Conservation (phyloP, 2,329 filamentous ascomycete species). For the Aphanoascus verrucosus region DNA sequence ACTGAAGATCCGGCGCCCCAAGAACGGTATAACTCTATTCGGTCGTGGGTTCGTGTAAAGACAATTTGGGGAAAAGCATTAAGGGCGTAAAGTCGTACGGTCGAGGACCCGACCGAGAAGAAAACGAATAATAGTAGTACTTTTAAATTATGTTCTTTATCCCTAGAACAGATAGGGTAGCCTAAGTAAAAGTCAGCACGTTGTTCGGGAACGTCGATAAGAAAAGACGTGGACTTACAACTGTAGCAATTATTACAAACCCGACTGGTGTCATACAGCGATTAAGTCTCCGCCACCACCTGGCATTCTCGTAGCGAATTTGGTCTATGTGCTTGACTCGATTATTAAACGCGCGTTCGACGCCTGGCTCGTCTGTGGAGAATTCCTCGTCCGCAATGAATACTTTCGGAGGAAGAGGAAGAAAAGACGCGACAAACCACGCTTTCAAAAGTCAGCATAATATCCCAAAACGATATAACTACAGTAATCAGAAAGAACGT, state of each 20-base stretch:
- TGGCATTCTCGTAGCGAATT: constrained; percentile 47
- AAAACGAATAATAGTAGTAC: constrained; percentile 3
- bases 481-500: constrained; percentile 25
- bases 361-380: constrained; percentile 22
- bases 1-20: constrained; percentile 1
- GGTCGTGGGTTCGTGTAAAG: constrained; percentile 5
- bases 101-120: constrained; percentile 4
- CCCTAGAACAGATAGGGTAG: constrained; percentile 15
- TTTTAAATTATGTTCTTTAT: constrained; percentile 14
- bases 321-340: constrained; percentile 38
- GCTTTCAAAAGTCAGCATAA: constrained; percentile 35
- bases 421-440: constrained; percentile 68
- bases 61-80: constrained; percentile 2
- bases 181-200: constrained; percentile 11
- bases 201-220: neutral
- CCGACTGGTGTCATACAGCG: constrained; percentile 51
- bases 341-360: constrained; percentile 38
- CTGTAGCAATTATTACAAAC: constrained; percentile 43
- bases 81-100: constrained; percentile 9
- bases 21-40: constrained; percentile 7
- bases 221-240: constrained; percentile 37
- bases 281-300: constrained; percentile 55
- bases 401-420: constrained; percentile 57
- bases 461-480: constrained; percentile 17
- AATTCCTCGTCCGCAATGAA: constrained; percentile 43